Evolutionary conservation across 2,329 filamentous ascomycete genomes (phyloP).

Genomic region (Cytospora chrysosperma): DNA sequence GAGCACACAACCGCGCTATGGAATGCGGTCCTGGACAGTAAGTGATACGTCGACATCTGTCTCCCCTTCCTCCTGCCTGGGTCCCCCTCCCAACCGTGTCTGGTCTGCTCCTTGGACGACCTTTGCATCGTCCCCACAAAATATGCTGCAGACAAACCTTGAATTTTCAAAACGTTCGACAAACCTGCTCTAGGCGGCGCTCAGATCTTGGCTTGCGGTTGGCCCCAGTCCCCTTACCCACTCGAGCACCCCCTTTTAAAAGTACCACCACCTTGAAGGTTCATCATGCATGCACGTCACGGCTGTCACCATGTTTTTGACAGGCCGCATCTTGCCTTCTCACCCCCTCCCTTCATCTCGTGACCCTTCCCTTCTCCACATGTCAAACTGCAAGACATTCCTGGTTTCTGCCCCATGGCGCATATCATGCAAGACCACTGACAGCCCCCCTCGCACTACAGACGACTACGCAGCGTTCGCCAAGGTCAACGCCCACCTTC

Average conservation of each 20-base stretch:
- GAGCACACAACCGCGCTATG: conserved; percentile 81
- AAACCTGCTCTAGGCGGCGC: conserved; percentile 6
- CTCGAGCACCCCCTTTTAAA: neutral
- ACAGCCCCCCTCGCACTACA: conserved; percentile 33
- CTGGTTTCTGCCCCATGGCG: neutral
- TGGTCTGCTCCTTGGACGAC: neutral
- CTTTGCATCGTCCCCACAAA: neutral
- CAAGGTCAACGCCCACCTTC: conserved; percentile 71
- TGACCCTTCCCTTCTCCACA: neutral
- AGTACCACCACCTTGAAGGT: neutral
- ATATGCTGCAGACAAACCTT: conserved; percentile 1
- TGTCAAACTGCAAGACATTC: conserved; percentile 13
- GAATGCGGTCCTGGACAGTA: conserved; percentile 74
- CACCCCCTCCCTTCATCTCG: conserved; percentile 16
- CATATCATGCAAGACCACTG: neutral
- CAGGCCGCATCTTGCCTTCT: neutral
- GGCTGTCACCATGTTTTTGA: neutral
- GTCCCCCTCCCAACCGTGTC: neutral
- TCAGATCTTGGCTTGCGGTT: conserved; percentile 5
- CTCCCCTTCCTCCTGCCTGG: neutral
- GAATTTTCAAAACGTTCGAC: neutral
- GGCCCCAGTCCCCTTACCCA: conserved; percentile 13
- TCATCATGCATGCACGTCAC: conserved; percentile 20
- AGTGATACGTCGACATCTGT: conserved; percentile 28
- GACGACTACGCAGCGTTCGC: conserved; percentile 73